Evolutionary conservation across 129 eudicot genomes (phyloP).

Genomic region (Chrysanthemum seticuspe): DNA sequence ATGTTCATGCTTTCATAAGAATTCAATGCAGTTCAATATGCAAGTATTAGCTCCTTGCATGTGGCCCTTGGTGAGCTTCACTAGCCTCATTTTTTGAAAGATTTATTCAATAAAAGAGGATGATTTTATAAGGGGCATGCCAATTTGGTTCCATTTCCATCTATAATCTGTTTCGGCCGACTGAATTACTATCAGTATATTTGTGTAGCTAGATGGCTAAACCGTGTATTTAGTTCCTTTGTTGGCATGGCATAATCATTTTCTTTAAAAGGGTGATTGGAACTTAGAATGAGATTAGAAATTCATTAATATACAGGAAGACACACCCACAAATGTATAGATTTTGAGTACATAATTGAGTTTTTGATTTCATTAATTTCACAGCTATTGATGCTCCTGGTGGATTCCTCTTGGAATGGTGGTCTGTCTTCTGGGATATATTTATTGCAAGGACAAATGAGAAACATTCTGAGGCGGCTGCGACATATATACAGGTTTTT

Average conservation of each 20-base stretch:
- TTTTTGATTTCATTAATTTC: not conserved
- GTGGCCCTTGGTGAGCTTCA: not conserved
- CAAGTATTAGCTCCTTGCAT: not conserved
- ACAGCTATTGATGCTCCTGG: slow-evolving; percentile 99
- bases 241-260: not conserved
- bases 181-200: not conserved
- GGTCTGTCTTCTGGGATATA: slow-evolving; percentile 99
- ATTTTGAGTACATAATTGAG: not conserved
- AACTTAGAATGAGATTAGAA: not conserved
- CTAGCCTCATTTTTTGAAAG: not conserved
- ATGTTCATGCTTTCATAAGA: not conserved
- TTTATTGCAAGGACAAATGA: slow-evolving; percentile 96
- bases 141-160: too few species aligned
- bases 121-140: not conserved
- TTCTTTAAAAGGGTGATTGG: not conserved
- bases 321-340: not conserved
- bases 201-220: not conserved
- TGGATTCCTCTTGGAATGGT: slow-evolving; percentile 95
- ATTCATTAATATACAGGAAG: not conserved
- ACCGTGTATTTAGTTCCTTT: not conserved
- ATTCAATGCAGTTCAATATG: not conserved
- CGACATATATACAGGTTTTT: slow-evolving; percentile 89
- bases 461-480: slow-evolving; percentile 95
- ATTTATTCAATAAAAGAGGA: not conserved
- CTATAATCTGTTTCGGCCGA: too few species aligned